Conservation (phyloP, 1,284 basidiomycete species). For the Apiotrichum gracile region DNA sequence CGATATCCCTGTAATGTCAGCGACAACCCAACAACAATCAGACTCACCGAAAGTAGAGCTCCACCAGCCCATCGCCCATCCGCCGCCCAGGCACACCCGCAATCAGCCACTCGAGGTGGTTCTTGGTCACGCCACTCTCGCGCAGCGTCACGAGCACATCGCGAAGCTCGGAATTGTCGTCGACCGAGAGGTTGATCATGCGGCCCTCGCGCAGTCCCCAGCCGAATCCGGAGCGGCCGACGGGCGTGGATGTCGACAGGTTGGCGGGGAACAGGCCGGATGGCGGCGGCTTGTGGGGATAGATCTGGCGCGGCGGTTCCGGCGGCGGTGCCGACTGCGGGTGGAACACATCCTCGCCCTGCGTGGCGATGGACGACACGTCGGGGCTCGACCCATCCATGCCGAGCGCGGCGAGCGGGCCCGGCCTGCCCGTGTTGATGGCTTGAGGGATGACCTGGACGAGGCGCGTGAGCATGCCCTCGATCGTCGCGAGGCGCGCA, state of each 20-base stretch:
- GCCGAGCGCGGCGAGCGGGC: not conserved
- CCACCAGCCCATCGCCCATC: conserved; percentile 46
- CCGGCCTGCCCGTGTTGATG: too few species aligned
- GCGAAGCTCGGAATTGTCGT: conserved; percentile 40
- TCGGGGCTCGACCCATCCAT: conserved; percentile 30
- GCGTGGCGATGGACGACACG: conserved; percentile 29
- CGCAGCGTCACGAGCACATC: conserved; percentile 43
- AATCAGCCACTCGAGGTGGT: conserved; percentile 45
- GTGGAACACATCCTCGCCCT: conserved; percentile 41
- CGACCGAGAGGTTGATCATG: conserved; percentile 32
- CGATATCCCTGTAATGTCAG: conserved; percentile 12
- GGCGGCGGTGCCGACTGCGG: conserved; percentile 28
- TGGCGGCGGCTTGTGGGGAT: conserved; percentile 41
- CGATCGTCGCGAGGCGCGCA: conserved; percentile 44
- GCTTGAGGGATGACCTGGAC: conserved; percentile 28
- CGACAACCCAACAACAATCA: not conserved
- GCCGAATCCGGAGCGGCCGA: conserved; percentile 35
- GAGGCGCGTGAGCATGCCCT: conserved; percentile 41
- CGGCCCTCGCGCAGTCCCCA: conserved; percentile 44
- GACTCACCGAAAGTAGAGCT: conserved; percentile 44
- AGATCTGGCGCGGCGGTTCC: conserved; percentile 21
- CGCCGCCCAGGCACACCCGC: conserved; percentile 44
- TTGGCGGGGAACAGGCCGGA: conserved; percentile 41
- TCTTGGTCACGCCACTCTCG: conserved; percentile 46
- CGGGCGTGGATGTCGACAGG: conserved; percentile 28